phyloP scores from a whole-genome alignment of 257 asterid species.

The Capsicum chinense region DNA sequence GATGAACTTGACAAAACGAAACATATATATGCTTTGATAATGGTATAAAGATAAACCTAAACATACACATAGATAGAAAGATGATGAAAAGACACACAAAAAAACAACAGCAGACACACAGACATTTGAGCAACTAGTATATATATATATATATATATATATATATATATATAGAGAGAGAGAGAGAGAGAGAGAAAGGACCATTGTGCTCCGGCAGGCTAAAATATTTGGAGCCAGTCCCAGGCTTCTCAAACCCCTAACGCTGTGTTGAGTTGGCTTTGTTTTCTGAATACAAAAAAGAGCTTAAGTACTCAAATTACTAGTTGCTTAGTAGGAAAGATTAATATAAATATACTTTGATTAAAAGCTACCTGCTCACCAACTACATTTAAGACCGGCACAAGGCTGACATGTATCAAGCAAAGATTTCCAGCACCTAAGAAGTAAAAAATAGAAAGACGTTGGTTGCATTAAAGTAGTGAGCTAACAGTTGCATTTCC shows the following conservation, averaged over 20 bases:
- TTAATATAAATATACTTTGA: neutral
- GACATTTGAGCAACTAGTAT: no score
- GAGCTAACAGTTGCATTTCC: neutral
- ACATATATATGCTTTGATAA: neutral
- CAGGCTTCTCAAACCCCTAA: conserved; percentile 78
- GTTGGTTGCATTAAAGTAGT: neutral
- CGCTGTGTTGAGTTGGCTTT: conserved; percentile 89
- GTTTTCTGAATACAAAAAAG: conserved; percentile 62
- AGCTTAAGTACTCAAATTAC: neutral
- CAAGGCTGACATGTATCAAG: conserved; percentile 83
- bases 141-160: neutral
- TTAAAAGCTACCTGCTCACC: conserved; percentile 69
- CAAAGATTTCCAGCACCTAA: conserved; percentile 79
- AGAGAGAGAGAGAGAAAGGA: conserved; percentile 41
- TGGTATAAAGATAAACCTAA: neutral
- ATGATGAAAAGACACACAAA: neutral
- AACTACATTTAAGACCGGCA: conserved; percentile 73
- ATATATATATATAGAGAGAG: neutral
- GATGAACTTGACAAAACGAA: conserved; percentile 1
- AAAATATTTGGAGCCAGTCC: conserved; percentile 74
- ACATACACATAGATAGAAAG: neutral
- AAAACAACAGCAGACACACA: no score
- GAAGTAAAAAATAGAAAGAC: conserved; percentile 23
- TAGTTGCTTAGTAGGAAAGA: neutral
- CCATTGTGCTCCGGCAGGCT: conserved; percentile 85